Percentiles rank a stretch among this genome's conserved stretches.
Evolutionary conservation across 1,284 basidiomycete genomes (phyloP).

Genomic region (Sphaerobolus stellatus): DNA sequence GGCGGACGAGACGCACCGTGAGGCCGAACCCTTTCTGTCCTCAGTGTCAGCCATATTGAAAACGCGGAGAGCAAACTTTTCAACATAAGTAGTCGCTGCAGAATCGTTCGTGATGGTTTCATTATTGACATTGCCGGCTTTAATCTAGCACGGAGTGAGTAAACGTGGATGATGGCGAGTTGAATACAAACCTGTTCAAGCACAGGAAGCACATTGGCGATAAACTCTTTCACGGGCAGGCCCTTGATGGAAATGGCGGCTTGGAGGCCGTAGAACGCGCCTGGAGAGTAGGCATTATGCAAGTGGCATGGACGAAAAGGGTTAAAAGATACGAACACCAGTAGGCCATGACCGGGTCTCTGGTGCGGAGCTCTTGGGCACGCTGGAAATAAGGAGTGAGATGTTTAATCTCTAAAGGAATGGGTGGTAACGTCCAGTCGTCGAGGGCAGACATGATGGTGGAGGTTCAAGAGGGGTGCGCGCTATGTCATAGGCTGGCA

Average conservation of each 20-base stretch:
- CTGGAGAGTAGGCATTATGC: conserved; percentile 37
- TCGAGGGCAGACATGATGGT: conserved; percentile 1
- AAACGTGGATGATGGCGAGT: not conserved
- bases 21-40: conserved; percentile 75
- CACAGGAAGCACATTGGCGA: conserved; percentile 72
- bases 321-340: conserved; percentile 73
- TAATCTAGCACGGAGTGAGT: conserved; percentile 48
- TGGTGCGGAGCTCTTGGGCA: conserved; percentile 77
- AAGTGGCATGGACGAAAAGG: conserved; percentile 10
- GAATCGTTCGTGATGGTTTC: conserved; percentile 85
- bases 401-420: conserved; percentile 44
- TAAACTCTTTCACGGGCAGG: conserved; percentile 54
- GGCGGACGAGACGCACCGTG: conserved; percentile 49
- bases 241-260: conserved; percentile 74
- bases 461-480: not conserved
- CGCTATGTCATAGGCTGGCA: not conserved
- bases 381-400: conserved; percentile 84
- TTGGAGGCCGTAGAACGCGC: conserved; percentile 88
- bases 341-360: conserved; percentile 88
- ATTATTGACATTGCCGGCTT: conserved; percentile 67
- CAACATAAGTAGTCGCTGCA: conserved; percentile 84
- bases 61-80: conserved; percentile 90
- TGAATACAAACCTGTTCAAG: conserved; percentile 62
- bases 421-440: conserved; percentile 15
- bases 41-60: conserved; percentile 91